A percentile compares a stretch with the other conserved stretches of the same genome.
These are phyloP conservation scores for Thamnidium elegans DNA, from an alignment of 192 early-diverging fungal species.

Conservation along the genomic window DNA sequence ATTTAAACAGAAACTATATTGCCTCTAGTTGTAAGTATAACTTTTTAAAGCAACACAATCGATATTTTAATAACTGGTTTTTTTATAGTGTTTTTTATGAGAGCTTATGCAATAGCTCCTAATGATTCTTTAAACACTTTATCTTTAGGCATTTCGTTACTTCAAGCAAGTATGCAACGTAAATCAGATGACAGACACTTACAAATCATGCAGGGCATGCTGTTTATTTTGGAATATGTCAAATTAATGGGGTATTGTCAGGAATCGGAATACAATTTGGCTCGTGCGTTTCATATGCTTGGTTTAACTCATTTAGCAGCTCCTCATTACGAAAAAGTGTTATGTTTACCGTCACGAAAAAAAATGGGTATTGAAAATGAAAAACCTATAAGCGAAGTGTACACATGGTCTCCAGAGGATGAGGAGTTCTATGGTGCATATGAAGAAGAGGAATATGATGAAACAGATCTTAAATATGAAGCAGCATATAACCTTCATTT, in stretches of 20 bases:
- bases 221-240: conserved; percentile 63
- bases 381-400: conserved; percentile 20
- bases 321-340: conserved; percentile 79
- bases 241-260: conserved; percentile 42
- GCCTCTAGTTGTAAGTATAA: conserved; percentile 54
- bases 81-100: conserved; percentile 49
- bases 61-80: neutral
- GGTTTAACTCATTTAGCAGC: conserved; percentile 78
- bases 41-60: too few species aligned
- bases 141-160: conserved; percentile 55
- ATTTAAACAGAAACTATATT: conserved; percentile 49
- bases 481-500: conserved; percentile 89
- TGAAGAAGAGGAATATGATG: conserved; percentile 51
- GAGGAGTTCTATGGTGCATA: conserved; percentile 44
- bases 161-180: conserved; percentile 68
- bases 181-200: conserved; percentile 68
- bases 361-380: conserved; percentile 1
- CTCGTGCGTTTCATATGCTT: conserved; percentile 86
- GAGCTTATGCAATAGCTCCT: conserved; percentile 58
- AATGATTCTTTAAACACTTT: conserved; percentile 66
- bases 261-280: conserved; percentile 85
- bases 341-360: conserved; percentile 50
- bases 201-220: conserved; percentile 64
- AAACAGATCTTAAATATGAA: conserved; percentile 64
- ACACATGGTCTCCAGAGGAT: conserved; percentile 22